A percentile compares a stretch with the other conserved stretches of the same genome.
Conservation (phyloP, 2,329 filamentous ascomycete species). For the Endoconidiophora polonica region DNA sequence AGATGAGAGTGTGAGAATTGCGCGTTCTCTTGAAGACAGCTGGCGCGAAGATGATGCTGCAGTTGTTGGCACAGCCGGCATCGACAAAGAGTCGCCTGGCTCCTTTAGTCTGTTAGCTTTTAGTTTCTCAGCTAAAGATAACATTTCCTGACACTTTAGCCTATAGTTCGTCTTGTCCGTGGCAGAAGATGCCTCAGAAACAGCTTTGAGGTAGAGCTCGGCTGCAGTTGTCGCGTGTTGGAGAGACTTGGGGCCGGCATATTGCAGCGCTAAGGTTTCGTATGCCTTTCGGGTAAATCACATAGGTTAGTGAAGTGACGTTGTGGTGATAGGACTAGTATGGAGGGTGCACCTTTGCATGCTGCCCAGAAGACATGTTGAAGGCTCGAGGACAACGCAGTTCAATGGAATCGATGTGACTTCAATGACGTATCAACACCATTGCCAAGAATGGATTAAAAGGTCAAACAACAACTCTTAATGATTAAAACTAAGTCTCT, state of each 20-base stretch:
- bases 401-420: too few species aligned
- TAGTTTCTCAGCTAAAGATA: slow-evolving; percentile 58
- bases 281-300: slow-evolving; percentile 19
- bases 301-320: too few species aligned
- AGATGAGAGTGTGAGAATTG: slow-evolving; percentile 60
- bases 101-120: slow-evolving; percentile 29
- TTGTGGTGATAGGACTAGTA: too few species aligned
- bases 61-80: neutral
- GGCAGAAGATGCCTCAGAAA: slow-evolving; percentile 42
- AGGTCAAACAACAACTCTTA: too few species aligned
- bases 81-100: neutral
- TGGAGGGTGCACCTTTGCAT: neutral
- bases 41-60: slow-evolving; percentile 27
- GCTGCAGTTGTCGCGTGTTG: slow-evolving; percentile 59
- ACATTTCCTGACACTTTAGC: slow-evolving; percentile 50
- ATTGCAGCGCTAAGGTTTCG: slow-evolving; percentile 22
- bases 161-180: slow-evolving; percentile 50
- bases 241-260: slow-evolving; percentile 41
- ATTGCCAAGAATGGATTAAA: too few species aligned
- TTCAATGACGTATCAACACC: too few species aligned
- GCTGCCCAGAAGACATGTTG: neutral
- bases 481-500: too few species aligned
- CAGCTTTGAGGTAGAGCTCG: slow-evolving; percentile 67
- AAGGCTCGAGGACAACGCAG: too few species aligned
- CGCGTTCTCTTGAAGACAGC: slow-evolving; percentile 53